phyloP scores from a whole-genome alignment of 2,329 filamentous ascomycete genomes.

The Trichoderma semiorbis region DNA sequence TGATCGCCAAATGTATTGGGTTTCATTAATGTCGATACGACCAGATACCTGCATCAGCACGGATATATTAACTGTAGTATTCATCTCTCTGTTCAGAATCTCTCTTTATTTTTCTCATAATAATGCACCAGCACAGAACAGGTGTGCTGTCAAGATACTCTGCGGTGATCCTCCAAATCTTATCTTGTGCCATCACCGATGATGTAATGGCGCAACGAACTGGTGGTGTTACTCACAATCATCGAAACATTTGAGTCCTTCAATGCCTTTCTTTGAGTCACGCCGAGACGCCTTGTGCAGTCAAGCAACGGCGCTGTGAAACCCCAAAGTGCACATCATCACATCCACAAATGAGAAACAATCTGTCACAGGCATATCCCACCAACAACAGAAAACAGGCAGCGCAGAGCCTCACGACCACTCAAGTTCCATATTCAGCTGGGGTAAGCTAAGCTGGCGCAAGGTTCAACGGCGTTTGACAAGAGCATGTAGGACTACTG shows the following conservation, averaged over 20 bases:
- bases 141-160: background rate
- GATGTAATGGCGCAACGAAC: background rate
- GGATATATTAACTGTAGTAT: background rate
- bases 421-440: background rate
- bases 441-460: background rate
- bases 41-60: background rate
- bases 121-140: background rate
- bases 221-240: background rate
- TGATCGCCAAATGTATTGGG: too few relatives aligned
- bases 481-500: background rate
- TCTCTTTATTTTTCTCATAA: background rate
- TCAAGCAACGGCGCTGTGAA: background rate
- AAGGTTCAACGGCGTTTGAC: background rate
- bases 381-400: background rate
- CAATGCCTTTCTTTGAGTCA: background rate
- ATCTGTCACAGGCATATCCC: background rate
- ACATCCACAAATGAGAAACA: background rate
- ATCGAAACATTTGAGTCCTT: background rate
- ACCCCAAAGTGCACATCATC: background rate
- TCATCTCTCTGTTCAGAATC: background rate
- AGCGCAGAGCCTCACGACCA: background rate
- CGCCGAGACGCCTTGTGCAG: background rate
- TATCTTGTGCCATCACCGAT: background rate
- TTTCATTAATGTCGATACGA: too few relatives aligned
- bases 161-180: background rate